Evolutionary conservation across 2,329 filamentous ascomycete genomes (phyloP), one percentile per base, ranked within the genome.

Genomic region (Fusarium lateritium): DNA sequence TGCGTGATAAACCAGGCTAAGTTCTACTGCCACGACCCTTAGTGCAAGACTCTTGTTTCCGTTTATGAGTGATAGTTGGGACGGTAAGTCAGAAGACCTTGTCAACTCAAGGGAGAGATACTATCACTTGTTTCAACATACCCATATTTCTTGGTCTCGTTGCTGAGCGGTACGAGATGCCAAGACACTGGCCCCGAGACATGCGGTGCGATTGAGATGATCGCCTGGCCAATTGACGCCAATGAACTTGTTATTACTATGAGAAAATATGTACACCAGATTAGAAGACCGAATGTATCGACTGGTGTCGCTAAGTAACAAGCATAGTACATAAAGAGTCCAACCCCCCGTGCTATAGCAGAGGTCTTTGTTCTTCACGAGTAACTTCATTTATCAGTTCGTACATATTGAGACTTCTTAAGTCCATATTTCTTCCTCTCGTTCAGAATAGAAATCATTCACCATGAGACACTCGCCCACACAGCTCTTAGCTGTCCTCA

Each of bases 391-490:
- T n/a, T 9, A 19, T 39, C 7, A 2, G 5, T 26, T 19, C 19
- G 8, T 39, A 13, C 21, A 19, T 31, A n/a, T 31, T 13, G 34
- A 19, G 8, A 31, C 15, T 38, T n/a, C 39, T 34, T n/a, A 26
- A 34, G 22, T 22, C 22, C 15, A 26, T 24, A 22, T 44, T 24
- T 17, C 6, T 15, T 7, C 5, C 9, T 15, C 9, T 17, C 22
- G 40, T 43, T 24, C 7, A 15, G 7, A 15, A 43, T 22, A 15
- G 14, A 7, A 21, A 9, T 4, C 6, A 7, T 11, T 6, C 21
- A 53, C 47, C 2, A 65, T 65, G 60, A 65, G 24, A 11, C 38
- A 46, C 4, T 60, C 60, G n/a, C 17, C 58, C 3, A 28, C 40
- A 21, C 52, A 58, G 22, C 52, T 65, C 17, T 17, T 42, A 5